Evolutionary conservation across 106 monocot genomes (phyloP).

Genomic region (Allium cepa): DNA sequence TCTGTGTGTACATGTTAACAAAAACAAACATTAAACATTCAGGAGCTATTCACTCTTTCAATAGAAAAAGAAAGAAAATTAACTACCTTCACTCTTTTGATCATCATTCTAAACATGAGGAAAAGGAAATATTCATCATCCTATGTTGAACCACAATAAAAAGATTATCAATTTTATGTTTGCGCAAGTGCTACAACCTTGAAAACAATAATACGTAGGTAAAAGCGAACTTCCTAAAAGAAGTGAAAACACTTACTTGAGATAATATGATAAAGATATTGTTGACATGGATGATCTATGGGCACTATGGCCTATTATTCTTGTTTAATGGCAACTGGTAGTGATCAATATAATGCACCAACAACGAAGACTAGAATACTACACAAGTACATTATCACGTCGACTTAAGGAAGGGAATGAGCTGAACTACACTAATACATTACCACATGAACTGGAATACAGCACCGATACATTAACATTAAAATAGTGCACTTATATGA

Average conservation of each 20-base stretch:
- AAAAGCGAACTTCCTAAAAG: constrained; percentile 13
- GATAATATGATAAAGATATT: constrained; percentile 3
- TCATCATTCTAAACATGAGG: constrained; percentile 3
- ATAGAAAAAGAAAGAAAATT: not conserved
- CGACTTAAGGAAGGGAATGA: no score
- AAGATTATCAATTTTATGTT: constrained; percentile 4
- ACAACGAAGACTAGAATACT: no score
- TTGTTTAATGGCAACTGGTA: no score
- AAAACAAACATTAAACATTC: not conserved
- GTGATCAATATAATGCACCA: no score
- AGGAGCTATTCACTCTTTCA: not conserved
- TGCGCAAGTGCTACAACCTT: constrained; percentile 12
- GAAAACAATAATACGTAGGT: constrained; percentile 4
- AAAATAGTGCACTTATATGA: no score
- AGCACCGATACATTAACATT: no score
- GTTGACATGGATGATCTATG: no score
- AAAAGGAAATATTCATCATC: no score
- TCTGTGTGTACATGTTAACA: constrained; percentile 16
- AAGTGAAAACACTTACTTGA: constrained; percentile 15
- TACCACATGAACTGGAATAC: no score
- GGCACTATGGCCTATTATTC: no score
- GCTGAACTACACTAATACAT: no score
- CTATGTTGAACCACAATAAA: constrained; percentile 10
- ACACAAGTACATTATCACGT: no score
- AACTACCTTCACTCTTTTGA: constrained; percentile 24